Evolutionary conservation across 768 basidiomycete genomes (phyloP), one percentile per base, ranked within the genome.

Genomic region (Saitozyma podzolica): DNA sequence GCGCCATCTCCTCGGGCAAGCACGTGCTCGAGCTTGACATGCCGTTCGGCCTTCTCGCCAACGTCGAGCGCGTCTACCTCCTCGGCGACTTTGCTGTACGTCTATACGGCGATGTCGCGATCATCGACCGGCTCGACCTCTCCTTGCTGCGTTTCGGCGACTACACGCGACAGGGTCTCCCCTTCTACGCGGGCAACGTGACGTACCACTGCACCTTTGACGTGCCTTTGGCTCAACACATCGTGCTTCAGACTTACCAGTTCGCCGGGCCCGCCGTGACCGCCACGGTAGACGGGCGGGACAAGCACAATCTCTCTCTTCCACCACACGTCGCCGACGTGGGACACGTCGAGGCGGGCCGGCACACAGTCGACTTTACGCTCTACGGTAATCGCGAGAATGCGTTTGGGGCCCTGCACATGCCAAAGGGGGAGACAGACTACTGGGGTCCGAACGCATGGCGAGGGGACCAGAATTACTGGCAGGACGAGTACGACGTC

Each of bases 161-260:
- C 42, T 49, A 60, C 37, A 67, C 68, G 9, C 56, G 61, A 43
- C 72, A 74, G 45, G 62, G 61, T 19, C 43, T 71, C 29, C 72
- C 72, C 1, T 74, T 74, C 54, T 74, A 74, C 57, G 56, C 70
- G 17, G 72, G 70, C 11, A 70, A 70, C 54, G 40, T 73, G 9
- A 63, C 52, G 6, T 74, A 74, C 56, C 62, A 69, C 43, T 72
- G 68, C 47, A 19, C 48, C 14, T 55, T 68, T 37, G 10, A 56
- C 11, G 7, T 45, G 14, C 8, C 41, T 7, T 42, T 41, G n/a
- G 58, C 42, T 14, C 47, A 41, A 17, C 41, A 43, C 6, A 41
- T 62, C 19, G 67, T 64, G 9, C 19, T 71, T 37, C 53, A 62
- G 47, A 61, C 60, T 7, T 57, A 64, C 8, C 65, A 67, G 40